Evolutionary conservation across 345 rosid genomes (phyloP), one percentile per base, ranked within the genome.

Genomic region (Salix arbutifolia): DNA sequence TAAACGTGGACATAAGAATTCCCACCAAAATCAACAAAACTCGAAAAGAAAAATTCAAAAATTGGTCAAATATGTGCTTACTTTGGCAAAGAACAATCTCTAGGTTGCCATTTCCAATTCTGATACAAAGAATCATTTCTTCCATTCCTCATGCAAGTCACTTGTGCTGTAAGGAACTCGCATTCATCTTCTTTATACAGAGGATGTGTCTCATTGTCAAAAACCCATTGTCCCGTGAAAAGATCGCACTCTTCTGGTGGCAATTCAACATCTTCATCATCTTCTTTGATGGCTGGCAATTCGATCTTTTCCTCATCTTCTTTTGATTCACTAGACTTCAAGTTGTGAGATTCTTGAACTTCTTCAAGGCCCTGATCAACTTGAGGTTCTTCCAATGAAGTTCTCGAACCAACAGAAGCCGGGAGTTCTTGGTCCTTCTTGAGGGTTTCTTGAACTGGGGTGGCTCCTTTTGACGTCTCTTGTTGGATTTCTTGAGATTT

Each of bases 61-160:
- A 74, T 52, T 6, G 30, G 1, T 17, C 7, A 8, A 12, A 46
- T 70, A 44, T 23, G 16, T 67, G 18, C 79, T 71, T 65, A 94
- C 97, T 79, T 91, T 77, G 99, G 98, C 70, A 96, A 77, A 64
- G 93, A 86, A 71, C 99, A 96, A 71, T 91, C 91, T 77, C 83
- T 88, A 5, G 99, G 98, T 77, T 96, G 91, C 99, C 98, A 96
- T 87, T 88, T 94, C 99, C 99, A 96, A 7, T 86, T 90, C 89
- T 96, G 99, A 53, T 85, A 96, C 84, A 76, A 0, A 44, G 97
- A 90, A 78, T 96, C 93, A 77, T 89, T 85, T 73, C 99, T 92
- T 69, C 98, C 99, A 70, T 94, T 96, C 84, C 94, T 91, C 83
- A 93, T 67, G 71, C 99, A 96, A 76, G 97, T 94, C 16, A 94